A percentile compares a stretch with the other conserved stretches of the same genome.
Evolutionary conservation across 2,329 filamentous ascomycete species (phyloP).

Genomic region (Stachybotrys elegans): DNA sequence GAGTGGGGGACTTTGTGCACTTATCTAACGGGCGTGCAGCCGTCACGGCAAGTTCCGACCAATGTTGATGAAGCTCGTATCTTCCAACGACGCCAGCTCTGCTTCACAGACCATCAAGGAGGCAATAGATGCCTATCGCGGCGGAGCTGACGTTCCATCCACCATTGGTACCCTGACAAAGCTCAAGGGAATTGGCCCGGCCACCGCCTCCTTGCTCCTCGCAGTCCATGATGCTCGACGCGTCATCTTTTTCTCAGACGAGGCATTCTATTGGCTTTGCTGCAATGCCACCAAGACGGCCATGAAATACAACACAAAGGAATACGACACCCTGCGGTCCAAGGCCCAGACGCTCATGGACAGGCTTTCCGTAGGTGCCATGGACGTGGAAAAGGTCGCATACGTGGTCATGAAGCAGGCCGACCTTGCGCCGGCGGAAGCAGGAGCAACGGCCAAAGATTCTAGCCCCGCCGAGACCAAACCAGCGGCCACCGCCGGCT

Average conservation of each 20-base stretch:
- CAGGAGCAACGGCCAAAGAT: neutral
- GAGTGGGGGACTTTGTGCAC: too few species aligned
- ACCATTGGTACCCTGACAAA: constrained; percentile 51
- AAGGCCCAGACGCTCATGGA: constrained; percentile 35
- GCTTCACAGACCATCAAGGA: constrained; percentile 44
- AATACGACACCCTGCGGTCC: constrained; percentile 57
- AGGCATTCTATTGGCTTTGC: constrained; percentile 69
- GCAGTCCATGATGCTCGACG: constrained; percentile 54
- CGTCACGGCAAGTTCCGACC: constrained; percentile 60
- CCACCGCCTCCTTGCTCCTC: constrained; percentile 71
- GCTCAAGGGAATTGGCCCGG: constrained; percentile 73
- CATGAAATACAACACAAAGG: constrained; percentile 66
- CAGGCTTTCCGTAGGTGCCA: constrained; percentile 49
- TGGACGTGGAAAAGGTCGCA: constrained; percentile 65
- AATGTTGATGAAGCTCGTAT: constrained; percentile 53
- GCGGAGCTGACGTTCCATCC: constrained; percentile 31
- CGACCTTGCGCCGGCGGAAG: too few species aligned
- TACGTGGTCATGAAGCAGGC: constrained; percentile 56
- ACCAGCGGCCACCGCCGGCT: neutral
- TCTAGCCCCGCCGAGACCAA: neutral
- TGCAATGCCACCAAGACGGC: constrained; percentile 42
- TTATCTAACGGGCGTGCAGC: too few species aligned
- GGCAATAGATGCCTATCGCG: constrained; percentile 44
- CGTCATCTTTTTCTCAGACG: constrained; percentile 75
- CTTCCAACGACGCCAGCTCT: constrained; percentile 50